phyloP scores from a whole-genome alignment of 441 rosid genomes.

The Mallotus japonicus region DNA sequence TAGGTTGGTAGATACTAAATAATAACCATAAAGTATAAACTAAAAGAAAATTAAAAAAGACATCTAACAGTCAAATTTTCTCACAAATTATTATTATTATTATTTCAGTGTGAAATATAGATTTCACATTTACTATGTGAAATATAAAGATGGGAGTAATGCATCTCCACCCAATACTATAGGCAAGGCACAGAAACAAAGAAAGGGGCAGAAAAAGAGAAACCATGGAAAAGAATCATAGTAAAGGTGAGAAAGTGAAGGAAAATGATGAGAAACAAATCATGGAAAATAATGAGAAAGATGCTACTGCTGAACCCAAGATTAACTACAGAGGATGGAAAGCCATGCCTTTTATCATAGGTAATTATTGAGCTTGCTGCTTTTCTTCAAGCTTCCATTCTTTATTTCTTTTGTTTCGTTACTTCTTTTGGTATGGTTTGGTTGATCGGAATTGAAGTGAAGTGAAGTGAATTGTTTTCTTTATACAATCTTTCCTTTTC shows the following conservation, averaged over 20 bases:
- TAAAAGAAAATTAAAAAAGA: too few relatives aligned
- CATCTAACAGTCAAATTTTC: too few relatives aligned
- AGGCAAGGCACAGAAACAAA: background rate
- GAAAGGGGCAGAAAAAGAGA: background rate
- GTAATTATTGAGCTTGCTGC: slow-evolving; percentile 9
- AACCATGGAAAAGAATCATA: background rate
- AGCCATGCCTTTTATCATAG: slow-evolving; percentile 51
- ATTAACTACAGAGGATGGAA: slow-evolving; percentile 49
- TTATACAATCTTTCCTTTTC: background rate
- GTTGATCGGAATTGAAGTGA: background rate
- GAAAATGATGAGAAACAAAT: background rate
- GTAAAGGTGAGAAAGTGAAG: background rate
- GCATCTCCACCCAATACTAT: background rate
- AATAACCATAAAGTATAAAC: too few relatives aligned
- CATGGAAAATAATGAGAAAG: slow-evolving; percentile 11
- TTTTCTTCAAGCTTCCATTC: too few relatives aligned
- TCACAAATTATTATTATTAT: too few relatives aligned
- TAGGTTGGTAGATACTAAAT: too few relatives aligned
- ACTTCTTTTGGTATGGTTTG: background rate
- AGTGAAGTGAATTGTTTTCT: background rate
- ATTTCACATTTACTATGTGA: background rate
- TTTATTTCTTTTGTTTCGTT: background rate
- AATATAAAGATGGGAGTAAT: background rate
- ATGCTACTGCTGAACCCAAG: slow-evolving; percentile 1
- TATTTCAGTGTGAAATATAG: background rate